Conservation (phyloP, 2,329 filamentous ascomycete genomes). For the Grosmannia huntii region DNA sequence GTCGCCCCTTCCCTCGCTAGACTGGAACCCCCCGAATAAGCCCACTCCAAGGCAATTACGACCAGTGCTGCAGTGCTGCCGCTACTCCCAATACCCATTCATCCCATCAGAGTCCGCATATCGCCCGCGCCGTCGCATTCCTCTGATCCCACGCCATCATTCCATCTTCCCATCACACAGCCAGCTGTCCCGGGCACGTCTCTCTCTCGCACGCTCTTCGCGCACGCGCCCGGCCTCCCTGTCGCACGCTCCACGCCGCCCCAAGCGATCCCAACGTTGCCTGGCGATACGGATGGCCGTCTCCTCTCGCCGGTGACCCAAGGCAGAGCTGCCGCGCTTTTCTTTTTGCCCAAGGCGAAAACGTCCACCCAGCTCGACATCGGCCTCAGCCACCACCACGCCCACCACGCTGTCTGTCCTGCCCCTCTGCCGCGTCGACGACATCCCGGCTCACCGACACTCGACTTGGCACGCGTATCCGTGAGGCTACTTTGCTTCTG, state of each 20-base stretch:
- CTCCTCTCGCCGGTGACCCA: slow-evolving; percentile 1
- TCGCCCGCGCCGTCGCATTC: slow-evolving; percentile 6
- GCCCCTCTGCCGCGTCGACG: too few species aligned
- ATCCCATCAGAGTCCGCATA: background rate
- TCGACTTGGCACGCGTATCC: background rate
- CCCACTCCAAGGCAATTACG: background rate
- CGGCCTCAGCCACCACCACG: background rate
- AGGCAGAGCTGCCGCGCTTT: background rate
- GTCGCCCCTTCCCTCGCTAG: background rate
- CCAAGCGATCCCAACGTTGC: background rate
- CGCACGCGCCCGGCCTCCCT: background rate
- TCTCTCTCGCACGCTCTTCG: background rate
- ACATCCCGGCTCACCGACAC: too few species aligned
- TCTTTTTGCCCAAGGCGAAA: background rate
- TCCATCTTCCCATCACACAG: background rate
- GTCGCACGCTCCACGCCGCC: too few species aligned
- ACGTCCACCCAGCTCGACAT: background rate
- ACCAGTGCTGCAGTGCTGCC: background rate
- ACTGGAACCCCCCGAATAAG: background rate
- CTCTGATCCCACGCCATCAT: slow-evolving; percentile 3
- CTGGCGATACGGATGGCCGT: background rate
- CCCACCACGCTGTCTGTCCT: background rate
- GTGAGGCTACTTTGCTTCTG: background rate
- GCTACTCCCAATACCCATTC: background rate
- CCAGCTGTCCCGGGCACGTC: background rate